phyloP scores from a whole-genome alignment of 164 flowering plant species.

The Tetracentron sinense region DNA sequence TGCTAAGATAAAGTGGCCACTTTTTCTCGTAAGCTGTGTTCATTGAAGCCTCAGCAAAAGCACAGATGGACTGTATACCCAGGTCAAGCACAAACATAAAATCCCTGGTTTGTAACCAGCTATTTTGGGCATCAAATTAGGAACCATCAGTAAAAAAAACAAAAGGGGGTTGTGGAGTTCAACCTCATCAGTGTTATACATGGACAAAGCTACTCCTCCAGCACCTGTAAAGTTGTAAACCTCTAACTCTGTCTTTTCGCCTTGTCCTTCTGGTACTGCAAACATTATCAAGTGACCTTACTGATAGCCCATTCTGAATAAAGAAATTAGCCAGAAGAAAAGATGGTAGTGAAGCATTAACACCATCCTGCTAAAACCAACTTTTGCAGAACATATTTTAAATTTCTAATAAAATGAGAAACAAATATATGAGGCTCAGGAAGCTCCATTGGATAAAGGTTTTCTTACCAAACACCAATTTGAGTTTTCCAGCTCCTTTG shows the following conservation, averaged over 20 bases:
- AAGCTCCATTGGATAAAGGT: neutral
- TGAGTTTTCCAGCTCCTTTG: conserved; percentile 86
- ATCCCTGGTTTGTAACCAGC: conserved; percentile 3
- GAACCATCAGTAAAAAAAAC: neutral
- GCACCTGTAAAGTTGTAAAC: conserved; percentile 83
- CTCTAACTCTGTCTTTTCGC: conserved; percentile 61
- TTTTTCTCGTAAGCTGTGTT: conserved; percentile 71
- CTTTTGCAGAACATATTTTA: neutral
- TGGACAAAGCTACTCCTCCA: conserved; percentile 87
- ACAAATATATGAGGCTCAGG: neutral
- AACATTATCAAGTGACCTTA: conserved; percentile 2
- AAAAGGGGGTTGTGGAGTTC: conserved; percentile 10
- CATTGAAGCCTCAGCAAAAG: conserved; percentile 99
- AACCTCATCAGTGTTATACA: conserved; percentile 99
- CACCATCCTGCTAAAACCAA: neutral
- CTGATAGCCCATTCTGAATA: conserved; percentile 1
- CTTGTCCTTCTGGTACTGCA: conserved; percentile 76
- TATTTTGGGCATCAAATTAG: neutral
- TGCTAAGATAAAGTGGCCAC: conserved; percentile 99
- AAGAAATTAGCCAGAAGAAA: neutral
- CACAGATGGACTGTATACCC: conserved; percentile 60
- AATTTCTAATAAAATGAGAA: neutral
- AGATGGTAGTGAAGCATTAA: neutral
- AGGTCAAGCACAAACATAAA: conserved; percentile 7
- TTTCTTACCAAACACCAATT: conserved; percentile 75